These are phyloP conservation scores for Huntiella bhutanensis DNA, from an alignment of 2,329 filamentous ascomycete species.

Conservation along the genomic window DNA sequence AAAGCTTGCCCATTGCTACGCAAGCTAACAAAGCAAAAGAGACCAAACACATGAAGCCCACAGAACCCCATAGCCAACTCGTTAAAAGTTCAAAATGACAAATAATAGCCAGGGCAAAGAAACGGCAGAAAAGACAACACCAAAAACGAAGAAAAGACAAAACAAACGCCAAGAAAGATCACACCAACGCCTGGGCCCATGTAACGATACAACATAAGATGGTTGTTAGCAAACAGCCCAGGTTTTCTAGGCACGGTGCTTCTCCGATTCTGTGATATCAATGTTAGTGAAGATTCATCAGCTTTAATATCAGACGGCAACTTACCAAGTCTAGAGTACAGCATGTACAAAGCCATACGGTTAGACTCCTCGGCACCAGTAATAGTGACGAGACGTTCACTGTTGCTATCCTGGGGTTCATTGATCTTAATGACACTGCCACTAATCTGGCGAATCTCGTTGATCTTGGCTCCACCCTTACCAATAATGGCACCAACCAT, in stretches of 20 bases:
- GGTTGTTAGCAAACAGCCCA: background rate
- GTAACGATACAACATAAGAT: background rate
- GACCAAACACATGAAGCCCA: background rate
- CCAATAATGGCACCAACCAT: constrained; percentile 99
- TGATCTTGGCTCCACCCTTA: constrained; percentile 97
- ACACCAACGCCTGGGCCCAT: constrained; percentile 11
- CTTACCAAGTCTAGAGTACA: constrained; percentile 89
- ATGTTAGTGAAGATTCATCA: constrained; percentile 10
- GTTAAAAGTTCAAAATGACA: too few species aligned
- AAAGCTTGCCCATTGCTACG: too few species aligned
- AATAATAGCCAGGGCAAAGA: background rate
- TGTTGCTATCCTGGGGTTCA: constrained; percentile 96
- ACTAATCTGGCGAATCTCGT: constrained; percentile 91
- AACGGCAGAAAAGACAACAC: background rate
- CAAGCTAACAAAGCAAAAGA: background rate
- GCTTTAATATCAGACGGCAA: background rate
- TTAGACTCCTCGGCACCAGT: constrained; percentile 97
- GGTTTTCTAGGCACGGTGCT: constrained; percentile 22
- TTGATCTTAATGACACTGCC: constrained; percentile 99
- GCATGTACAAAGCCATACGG: constrained; percentile 99
- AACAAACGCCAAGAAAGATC: constrained; percentile 6
- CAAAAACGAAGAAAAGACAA: constrained; percentile 4
- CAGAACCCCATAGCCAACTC: background rate
- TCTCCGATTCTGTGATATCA: constrained; percentile 23
- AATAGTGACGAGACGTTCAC: constrained; percentile 91